Evolutionary conservation across 768 basidiomycete species (phyloP).

Genomic region (Russula vinacea): DNA sequence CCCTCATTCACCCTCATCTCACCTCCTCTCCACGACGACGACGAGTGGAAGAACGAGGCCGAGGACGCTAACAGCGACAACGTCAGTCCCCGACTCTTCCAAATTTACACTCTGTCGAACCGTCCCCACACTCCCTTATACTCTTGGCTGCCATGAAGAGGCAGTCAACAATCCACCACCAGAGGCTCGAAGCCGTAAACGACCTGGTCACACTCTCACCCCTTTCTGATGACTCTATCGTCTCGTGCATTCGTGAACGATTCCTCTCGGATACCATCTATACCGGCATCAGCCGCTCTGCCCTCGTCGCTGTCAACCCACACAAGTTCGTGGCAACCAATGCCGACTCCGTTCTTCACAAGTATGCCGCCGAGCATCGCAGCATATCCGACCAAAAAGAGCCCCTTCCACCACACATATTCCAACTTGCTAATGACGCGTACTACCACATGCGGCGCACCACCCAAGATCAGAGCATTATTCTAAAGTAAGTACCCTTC

Average conservation of each 20-base stretch:
- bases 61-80: conserved; percentile 5
- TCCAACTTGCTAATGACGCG: conserved; percentile 84
- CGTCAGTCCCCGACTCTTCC: not conserved
- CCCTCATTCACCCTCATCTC: not conserved
- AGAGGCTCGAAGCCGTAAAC: conserved; percentile 66
- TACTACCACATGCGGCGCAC: conserved; percentile 97
- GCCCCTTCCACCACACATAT: conserved; percentile 79
- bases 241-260: conserved; percentile 79
- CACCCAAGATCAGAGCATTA: conserved; percentile 84
- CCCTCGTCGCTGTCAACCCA: conserved; percentile 85
- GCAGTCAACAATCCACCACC: conserved; percentile 53
- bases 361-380: conserved; percentile 84
- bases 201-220: conserved; percentile 68
- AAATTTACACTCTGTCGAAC: conserved; percentile 4
- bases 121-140: conserved; percentile 19
- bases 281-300: conserved; percentile 65
- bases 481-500: conserved; percentile 64
- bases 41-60: conserved; percentile 5
- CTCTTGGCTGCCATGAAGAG: conserved; percentile 38
- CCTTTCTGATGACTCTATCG: conserved; percentile 79
- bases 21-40: conserved; percentile 16
- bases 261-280: conserved; percentile 84
- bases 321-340: conserved; percentile 86
- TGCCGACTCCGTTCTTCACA: conserved; percentile 77
- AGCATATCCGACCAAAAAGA: conserved; percentile 64